Conservation (phyloP, 1,284 basidiomycete species). For the Malassezia dermatis region DNA sequence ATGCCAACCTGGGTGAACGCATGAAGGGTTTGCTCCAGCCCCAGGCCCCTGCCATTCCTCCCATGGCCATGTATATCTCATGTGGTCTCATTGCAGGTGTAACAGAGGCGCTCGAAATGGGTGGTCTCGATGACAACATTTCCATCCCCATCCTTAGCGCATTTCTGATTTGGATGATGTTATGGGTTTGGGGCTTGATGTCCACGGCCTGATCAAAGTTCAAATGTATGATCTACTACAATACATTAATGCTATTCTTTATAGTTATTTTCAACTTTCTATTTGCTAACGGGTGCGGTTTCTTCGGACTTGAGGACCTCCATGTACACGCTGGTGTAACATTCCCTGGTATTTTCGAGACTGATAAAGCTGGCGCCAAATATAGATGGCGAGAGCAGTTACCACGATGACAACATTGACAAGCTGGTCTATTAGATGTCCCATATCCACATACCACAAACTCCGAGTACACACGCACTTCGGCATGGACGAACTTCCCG, state of each 20-base stretch:
- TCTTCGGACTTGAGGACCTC: background rate
- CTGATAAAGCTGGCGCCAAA: slow-evolving; percentile 17
- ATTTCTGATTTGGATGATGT: slow-evolving; percentile 58
- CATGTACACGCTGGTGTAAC: slow-evolving; percentile 16
- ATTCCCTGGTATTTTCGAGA: slow-evolving; percentile 14
- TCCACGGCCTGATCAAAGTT: background rate
- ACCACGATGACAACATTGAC: slow-evolving; percentile 7
- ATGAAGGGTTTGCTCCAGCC: background rate
- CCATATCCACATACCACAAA: slow-evolving; percentile 9
- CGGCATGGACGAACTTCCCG: slow-evolving; percentile 14
- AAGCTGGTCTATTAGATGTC: slow-evolving; percentile 1
- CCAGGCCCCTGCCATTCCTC: slow-evolving; percentile 24
- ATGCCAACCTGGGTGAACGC: background rate
- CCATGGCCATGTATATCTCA: slow-evolving; percentile 24
- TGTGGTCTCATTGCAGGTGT: slow-evolving; percentile 47
- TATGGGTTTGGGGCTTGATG: slow-evolving; percentile 33
- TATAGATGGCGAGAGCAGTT: slow-evolving; percentile 5
- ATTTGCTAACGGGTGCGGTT: background rate
- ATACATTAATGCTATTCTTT: background rate
- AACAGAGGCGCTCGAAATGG: slow-evolving; percentile 58
- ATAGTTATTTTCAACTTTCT: background rate
- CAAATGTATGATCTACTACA: background rate
- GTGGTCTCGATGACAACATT: slow-evolving; percentile 80
- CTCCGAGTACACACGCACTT: slow-evolving; percentile 8
- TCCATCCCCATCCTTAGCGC: slow-evolving; percentile 84